Base-by-base conservation (phyloP, 2,329 filamentous ascomycete species). In the Aaosphaeria pasadenensis region DNA sequence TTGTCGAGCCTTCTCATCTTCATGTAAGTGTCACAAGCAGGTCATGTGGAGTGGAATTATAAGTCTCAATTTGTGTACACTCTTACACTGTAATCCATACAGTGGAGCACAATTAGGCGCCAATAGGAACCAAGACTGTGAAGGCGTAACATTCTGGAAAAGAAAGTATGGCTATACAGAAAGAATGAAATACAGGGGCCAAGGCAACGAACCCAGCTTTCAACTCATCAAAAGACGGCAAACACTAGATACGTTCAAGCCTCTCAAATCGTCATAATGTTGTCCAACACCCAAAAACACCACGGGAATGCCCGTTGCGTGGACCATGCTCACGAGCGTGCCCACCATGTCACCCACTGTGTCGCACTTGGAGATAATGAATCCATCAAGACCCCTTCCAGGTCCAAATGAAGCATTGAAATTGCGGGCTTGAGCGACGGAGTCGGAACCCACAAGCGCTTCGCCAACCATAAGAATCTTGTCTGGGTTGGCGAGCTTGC, bases 291-390 rank as follows among this genome's bases (percentile, higher is more conserved):
- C 94, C 57, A 99, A 81, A 66, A 99, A 99, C 7, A 97, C 80
- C 17, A 99, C 91, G 0, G 95, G 95, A 41, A 99, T 95, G 30
- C 92, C 90, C 4, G 95, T 99, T 3, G 94, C 92, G 74, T 97
- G 92, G 36, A 99, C 92, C 77, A 99, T 92, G 68, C 89, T 96
- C 53, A 99, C 94, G 54, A 99, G 77, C 3, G 92, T 96, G 2
- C 86, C 91, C 39, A 96, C 91, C 91, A 97, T 97, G 74, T 96
- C 92, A n/a, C 94, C 95, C 35, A 99, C 95, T 0, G 94, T 99
- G 74, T 99, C 94, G 70, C 94, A 97, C 73, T 99, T 99, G 51
- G 87, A 92, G 60, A 99, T 96, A 67, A 99, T 96, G 72, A 99
- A 99, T 5, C 94, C 94, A 72, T 99, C 95, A 35, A 99, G 79